Evolutionary conservation across 2,329 filamentous ascomycete species (phyloP).

Genomic region (Grosmannia penicillata): DNA sequence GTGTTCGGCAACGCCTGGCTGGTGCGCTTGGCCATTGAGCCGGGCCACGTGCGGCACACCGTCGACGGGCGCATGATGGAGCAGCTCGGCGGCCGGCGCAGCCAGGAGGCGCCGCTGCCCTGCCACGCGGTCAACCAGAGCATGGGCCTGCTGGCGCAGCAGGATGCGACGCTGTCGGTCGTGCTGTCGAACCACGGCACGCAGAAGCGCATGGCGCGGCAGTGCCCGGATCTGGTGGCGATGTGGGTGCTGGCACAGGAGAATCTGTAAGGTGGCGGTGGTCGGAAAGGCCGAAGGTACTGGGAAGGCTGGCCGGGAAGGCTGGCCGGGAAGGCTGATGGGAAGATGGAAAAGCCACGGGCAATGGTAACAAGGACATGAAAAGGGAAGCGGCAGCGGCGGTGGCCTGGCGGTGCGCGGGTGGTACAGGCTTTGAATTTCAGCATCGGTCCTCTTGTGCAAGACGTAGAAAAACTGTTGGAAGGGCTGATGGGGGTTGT

Average conservation of each 20-base stretch:
- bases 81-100: slow-evolving; percentile 1
- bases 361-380: too few relatives aligned
- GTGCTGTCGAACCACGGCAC: slow-evolving; percentile 11
- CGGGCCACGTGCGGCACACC: slow-evolving; percentile 6
- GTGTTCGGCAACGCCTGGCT: slow-evolving; percentile 11
- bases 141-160: slow-evolving; percentile 1
- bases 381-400: too few relatives aligned
- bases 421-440: too few relatives aligned
- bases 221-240: slow-evolving; percentile 11
- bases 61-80: slow-evolving; percentile 4
- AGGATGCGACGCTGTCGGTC: slow-evolving; percentile 8
- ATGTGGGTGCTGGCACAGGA: slow-evolving; percentile 11
- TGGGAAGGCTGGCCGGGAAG: too few relatives aligned
- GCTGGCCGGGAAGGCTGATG: too few relatives aligned
- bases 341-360: too few relatives aligned
- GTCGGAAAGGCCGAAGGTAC: not conserved
- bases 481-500: too few relatives aligned
- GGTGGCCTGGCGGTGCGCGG: not conserved
- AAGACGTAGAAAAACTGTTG: too few relatives aligned
- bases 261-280: slow-evolving; percentile 8
- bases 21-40: slow-evolving; percentile 8
- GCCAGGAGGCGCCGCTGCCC: not conserved
- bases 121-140: slow-evolving; percentile 7
- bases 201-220: slow-evolving; percentile 11
- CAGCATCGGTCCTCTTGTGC: too few relatives aligned